These are phyloP conservation scores for Crithidia mellificae DNA, from an alignment of 208 protist species.

Conservation along the genomic window DNA sequence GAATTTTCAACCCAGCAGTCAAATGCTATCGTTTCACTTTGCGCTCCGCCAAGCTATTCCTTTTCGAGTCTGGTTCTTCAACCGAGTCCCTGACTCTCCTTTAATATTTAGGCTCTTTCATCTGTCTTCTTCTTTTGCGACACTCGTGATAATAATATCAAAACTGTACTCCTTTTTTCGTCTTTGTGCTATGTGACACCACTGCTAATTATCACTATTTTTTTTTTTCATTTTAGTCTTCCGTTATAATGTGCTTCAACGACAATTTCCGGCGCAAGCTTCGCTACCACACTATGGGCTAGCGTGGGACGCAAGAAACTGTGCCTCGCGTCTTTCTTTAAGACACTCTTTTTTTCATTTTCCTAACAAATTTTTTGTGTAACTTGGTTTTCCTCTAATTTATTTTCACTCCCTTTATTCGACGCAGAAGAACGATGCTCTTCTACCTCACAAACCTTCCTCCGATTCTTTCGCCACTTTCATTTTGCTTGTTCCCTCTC, in stretches of 20 bases:
- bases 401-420: background rate
- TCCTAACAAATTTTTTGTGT: too few species aligned
- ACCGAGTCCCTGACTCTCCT: too few species aligned
- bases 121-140: too few species aligned
- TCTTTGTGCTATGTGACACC: too few species aligned
- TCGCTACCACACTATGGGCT: conserved; percentile 3
- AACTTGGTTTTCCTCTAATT: too few species aligned
- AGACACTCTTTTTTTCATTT: background rate
- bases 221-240: background rate
- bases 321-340: background rate
- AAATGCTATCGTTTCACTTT: too few species aligned
- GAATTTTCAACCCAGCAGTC: too few species aligned
- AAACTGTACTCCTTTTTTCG: too few species aligned
- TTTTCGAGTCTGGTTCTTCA: too few species aligned
- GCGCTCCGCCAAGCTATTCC: too few species aligned
- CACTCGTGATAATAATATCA: too few species aligned
- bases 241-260: background rate
- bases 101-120: too few species aligned
- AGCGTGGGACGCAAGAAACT: background rate
- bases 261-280: background rate
- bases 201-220: background rate
- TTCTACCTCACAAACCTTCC: background rate
- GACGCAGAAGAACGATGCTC: conserved; percentile 10
- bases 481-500: background rate
- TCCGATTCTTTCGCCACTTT: conserved; percentile 1